Evolutionary conservation across 768 basidiomycete genomes (phyloP).

Genomic region (Russula sp.): DNA sequence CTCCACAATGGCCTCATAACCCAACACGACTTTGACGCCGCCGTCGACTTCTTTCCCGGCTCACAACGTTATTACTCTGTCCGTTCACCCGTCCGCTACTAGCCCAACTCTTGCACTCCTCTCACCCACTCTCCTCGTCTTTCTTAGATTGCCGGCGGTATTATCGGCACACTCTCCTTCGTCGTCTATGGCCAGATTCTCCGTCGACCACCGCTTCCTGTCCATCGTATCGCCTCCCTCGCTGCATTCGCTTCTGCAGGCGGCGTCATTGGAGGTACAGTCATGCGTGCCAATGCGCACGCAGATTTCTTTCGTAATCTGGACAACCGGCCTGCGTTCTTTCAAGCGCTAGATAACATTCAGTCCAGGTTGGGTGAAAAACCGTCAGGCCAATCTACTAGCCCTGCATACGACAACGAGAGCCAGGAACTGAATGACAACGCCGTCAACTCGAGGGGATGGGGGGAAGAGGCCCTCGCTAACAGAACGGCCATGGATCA

Average conservation of each 20-base stretch:
- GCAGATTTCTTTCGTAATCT: constrained; percentile 29
- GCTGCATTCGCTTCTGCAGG: constrained; percentile 24
- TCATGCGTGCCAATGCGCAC: constrained; percentile 25
- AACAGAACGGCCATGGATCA: background rate
- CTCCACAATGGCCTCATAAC: constrained; percentile 44
- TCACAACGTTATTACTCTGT: constrained; percentile 39
- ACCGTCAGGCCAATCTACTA: constrained; percentile 7
- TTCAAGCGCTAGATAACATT: constrained; percentile 29
- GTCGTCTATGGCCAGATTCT: constrained; percentile 26
- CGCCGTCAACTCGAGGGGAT: background rate
- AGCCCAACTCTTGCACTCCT: constrained; percentile 21
- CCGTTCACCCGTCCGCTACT: constrained; percentile 10
- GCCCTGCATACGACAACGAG: background rate
- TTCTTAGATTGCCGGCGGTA: constrained; percentile 24
- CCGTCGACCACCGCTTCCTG: constrained; percentile 26
- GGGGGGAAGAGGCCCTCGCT: background rate
- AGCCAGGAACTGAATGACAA: background rate
- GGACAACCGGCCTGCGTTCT: constrained; percentile 28
- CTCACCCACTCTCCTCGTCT: background rate
- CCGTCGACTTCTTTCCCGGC: constrained; percentile 47
- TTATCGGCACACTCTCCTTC: constrained; percentile 26
- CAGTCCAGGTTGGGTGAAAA: constrained; percentile 23
- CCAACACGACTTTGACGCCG: constrained; percentile 48
- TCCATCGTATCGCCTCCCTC: constrained; percentile 25
- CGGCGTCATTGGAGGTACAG: constrained; percentile 31